These are phyloP conservation scores for Cymodocea nodosa DNA, from an alignment of 116 monocot species.

Conservation along the genomic window DNA sequence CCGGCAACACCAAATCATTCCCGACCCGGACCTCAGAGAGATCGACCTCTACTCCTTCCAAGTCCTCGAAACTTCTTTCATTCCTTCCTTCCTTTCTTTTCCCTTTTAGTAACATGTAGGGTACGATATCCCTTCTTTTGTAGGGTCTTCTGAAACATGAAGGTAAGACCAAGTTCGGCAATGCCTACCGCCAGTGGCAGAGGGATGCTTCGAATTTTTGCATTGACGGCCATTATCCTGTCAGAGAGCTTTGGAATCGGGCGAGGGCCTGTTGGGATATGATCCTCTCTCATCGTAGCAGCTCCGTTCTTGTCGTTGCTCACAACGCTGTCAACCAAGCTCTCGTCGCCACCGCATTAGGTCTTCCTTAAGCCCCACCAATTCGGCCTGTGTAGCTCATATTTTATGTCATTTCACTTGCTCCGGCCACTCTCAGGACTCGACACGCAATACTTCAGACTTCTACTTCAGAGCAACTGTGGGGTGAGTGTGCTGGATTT, in stretches of 20 bases:
- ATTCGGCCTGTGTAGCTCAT: not conserved
- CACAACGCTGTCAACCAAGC: conserved; percentile 97
- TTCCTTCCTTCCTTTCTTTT: conserved; percentile 1
- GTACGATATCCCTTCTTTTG: not conserved
- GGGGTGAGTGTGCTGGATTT: conserved; percentile 90
- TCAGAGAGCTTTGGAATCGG: conserved; percentile 75
- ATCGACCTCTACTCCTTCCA: conserved; percentile 98
- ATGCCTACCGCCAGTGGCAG: conserved; percentile 63
- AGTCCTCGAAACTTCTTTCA: conserved; percentile 12
- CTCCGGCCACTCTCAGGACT: conserved; percentile 29
- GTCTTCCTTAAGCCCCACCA: conserved; percentile 13
- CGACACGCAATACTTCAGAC: conserved; percentile 65
- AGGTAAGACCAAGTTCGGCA: conserved; percentile 66
- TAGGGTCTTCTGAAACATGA: conserved; percentile 84
- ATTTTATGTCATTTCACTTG: not conserved
- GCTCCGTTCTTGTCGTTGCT: conserved; percentile 88
- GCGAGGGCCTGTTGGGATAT: conserved; percentile 61
- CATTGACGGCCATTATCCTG: conserved; percentile 89
- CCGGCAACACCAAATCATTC: conserved; percentile 49
- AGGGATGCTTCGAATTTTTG: conserved; percentile 68
- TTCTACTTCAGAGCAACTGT: conserved; percentile 86
- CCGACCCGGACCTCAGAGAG: conserved; percentile 64
- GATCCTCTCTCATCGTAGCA: conserved; percentile 65
- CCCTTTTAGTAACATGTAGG: not conserved
- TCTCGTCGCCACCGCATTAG: conserved; percentile 69